Conservation (phyloP, 2,329 filamentous ascomycete species). For the Xylariaceae sp. region DNA sequence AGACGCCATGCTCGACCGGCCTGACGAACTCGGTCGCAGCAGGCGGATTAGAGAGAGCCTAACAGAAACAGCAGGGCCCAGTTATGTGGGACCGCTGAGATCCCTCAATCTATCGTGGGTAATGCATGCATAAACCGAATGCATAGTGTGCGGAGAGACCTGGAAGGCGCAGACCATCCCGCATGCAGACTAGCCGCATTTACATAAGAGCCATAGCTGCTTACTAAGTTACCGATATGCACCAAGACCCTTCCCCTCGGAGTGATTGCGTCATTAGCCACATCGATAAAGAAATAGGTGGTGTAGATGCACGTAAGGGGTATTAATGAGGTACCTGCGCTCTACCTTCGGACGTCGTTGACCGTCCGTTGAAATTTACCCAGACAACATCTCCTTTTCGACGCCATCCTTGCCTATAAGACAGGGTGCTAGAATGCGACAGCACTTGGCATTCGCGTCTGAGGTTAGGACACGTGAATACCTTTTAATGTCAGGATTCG, state of each 20-base stretch:
- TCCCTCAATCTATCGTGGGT: constrained; percentile 1
- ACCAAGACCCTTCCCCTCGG: neutral
- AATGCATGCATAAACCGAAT: neutral
- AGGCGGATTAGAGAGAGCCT: neutral
- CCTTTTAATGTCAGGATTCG: no score
- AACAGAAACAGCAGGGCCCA: neutral
- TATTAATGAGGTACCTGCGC: neutral
- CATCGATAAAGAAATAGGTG: neutral
- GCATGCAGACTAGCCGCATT: neutral
- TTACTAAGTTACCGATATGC: neutral
- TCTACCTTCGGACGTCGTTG: neutral
- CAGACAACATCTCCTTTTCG: neutral
- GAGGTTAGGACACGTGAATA: neutral
- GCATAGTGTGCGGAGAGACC: neutral
- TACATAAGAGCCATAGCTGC: neutral
- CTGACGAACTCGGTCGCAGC: neutral
- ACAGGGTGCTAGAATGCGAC: neutral
- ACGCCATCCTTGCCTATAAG: neutral
- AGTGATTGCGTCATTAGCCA: constrained; percentile 25
- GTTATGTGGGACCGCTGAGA: constrained; percentile 7
- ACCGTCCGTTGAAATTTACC: neutral
- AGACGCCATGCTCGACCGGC: neutral
- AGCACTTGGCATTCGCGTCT: neutral
- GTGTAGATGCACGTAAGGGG: neutral
- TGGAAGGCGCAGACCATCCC: neutral